Base-by-base conservation (phyloP, 2,329 filamentous ascomycete genomes). In the Penicillium carneum region DNA sequence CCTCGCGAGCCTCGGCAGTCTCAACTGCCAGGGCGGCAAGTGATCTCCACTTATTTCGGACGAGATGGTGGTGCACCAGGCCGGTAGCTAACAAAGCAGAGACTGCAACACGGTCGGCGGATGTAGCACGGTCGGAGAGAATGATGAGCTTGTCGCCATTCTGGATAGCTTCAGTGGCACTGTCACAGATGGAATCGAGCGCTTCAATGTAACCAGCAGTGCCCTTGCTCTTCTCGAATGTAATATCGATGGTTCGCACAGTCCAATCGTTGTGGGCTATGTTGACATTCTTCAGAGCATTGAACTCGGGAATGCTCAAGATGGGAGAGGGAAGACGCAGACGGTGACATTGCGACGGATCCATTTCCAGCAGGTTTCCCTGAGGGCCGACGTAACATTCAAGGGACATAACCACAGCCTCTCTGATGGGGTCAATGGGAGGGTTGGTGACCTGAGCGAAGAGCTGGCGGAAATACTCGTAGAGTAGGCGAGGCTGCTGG, bases 371-470 rank as follows among this genome's bases (percentile, higher is more conserved):
- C 60, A 98, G 82, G 76, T 98, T 98, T 61, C 94, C 94, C 80
- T 98, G 94, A 47, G 94, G 94, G 50, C 94, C 94, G 69, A 98
- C 91, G 75, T 97, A 98, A 72, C 94, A 96, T 76, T 97, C 93
- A 42, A 98, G 82, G 58, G 94, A 97, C 94, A 98, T 98, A 79
- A 98, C 94, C 72, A 97, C 95, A 31, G 93, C 94, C 84, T 98
- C 94, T 79, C 94, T 87, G 71, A 98, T 98, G 34, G 94, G 94
- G 74, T 98, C 94, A 74, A 98, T 98, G 14, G 94, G 94, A 69
- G 94, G 94, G 79, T 98, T 98, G 64, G 94, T 98, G 77, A 98
- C 94, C 81, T 98, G 94, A 10, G 94, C 94, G 77, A 98, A 98
- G 45, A 98, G 88, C 82, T 98, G 92, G 65, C 94, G 89, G 89